Conservation (phyloP, 2,329 filamentous ascomycete genomes). For the Magnaporthiopsis incrustans region DNA sequence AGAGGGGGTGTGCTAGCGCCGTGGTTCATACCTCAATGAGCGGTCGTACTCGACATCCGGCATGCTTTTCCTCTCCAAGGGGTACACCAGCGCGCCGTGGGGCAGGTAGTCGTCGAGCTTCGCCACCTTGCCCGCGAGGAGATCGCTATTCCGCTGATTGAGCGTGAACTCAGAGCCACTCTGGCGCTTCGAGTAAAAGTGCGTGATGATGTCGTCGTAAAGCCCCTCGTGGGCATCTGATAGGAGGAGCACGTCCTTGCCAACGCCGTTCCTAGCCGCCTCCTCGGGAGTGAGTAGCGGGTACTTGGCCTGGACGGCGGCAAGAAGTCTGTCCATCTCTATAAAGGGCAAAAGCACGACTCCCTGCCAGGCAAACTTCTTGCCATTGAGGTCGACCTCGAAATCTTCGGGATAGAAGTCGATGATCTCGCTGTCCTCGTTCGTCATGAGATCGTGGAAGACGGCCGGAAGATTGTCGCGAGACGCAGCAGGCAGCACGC, state of each 20-base stretch:
- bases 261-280: conserved; percentile 66
- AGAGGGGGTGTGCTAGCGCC: not conserved
- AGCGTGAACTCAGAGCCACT: conserved; percentile 59
- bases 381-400: conserved; percentile 86
- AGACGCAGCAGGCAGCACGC: conserved; percentile 87
- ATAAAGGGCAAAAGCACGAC: conserved; percentile 93
- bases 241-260: conserved; percentile 74
- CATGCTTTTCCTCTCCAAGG: conserved; percentile 63
- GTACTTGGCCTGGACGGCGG: conserved; percentile 77
- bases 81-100: conserved; percentile 71
- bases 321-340: conserved; percentile 77
- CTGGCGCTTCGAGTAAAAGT: conserved; percentile 90
- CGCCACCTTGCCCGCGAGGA: conserved; percentile 70
- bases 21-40: conserved; percentile 63
- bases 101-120: conserved; percentile 81
- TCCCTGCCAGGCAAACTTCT: conserved; percentile 98
- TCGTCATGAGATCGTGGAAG: conserved; percentile 86
- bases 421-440: conserved; percentile 82
- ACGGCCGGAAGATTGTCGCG: conserved; percentile 82
- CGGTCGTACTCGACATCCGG: conserved; percentile 77
- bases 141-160: conserved; percentile 66
- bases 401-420: conserved; percentile 98
- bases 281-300: conserved; percentile 72
- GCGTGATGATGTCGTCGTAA: conserved; percentile 74
- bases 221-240: conserved; percentile 72